Evolutionary conservation across 2,329 filamentous ascomycete genomes (phyloP).

Genomic region (Fusarium sp.): DNA sequence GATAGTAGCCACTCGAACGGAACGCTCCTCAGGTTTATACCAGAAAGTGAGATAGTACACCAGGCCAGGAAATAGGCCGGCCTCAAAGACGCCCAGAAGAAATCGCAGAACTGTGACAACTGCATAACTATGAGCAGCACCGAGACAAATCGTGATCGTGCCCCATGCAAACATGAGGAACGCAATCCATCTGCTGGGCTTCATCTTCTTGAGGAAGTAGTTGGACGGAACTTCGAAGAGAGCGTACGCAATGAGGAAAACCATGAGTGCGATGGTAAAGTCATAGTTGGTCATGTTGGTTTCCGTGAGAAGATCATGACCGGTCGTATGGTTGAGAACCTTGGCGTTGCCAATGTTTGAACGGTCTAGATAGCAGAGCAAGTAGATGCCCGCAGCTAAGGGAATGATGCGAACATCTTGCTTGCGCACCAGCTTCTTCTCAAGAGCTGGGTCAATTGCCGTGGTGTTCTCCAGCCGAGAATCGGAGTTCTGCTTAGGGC

Average conservation of each 20-base stretch:
- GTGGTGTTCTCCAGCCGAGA: conserved; percentile 7
- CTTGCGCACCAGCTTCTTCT: conserved; percentile 22
- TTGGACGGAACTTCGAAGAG: conserved; percentile 57
- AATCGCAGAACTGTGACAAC: conserved; percentile 44
- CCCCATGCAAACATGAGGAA: conserved; percentile 47
- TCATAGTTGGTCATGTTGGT: conserved; percentile 57
- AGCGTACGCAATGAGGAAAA: conserved; percentile 64
- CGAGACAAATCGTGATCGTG: conserved; percentile 54
- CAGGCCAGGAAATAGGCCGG: conserved; percentile 41
- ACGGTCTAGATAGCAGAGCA: conserved; percentile 60
- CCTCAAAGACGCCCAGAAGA: conserved; percentile 46
- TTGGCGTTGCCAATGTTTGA: conserved; percentile 60
- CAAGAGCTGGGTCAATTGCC: conserved; percentile 9
- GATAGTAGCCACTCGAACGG: conserved; percentile 71
- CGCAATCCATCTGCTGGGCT: conserved; percentile 58
- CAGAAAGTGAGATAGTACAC: conserved; percentile 68
- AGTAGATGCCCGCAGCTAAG: conserved; percentile 37
- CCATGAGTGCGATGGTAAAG: conserved; percentile 65
- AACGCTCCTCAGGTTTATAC: conserved; percentile 75
- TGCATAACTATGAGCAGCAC: conserved; percentile 50
- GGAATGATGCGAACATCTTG: conserved; percentile 38
- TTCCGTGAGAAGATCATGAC: conserved; percentile 50
- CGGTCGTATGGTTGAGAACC: conserved; percentile 50
- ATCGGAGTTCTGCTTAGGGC: conserved; percentile 11
- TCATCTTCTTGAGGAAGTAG: conserved; percentile 58